Evolutionary conservation across 2,329 filamentous ascomycete genomes (phyloP).

Genomic region (Daldinia sp.): DNA sequence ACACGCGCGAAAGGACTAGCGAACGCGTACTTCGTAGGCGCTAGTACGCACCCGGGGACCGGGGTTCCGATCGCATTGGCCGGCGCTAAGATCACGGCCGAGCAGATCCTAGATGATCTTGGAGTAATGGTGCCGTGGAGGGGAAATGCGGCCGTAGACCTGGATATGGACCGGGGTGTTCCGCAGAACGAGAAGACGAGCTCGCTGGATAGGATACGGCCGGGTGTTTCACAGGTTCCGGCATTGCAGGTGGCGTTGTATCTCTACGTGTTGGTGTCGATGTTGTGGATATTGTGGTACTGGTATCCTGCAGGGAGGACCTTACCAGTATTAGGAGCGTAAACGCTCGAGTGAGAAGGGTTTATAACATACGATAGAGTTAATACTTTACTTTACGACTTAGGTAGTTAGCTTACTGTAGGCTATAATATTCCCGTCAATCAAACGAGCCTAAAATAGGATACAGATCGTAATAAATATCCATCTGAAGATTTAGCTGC

Average conservation of each 20-base stretch:
- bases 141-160: constrained; percentile 24
- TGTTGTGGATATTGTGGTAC: constrained; percentile 16
- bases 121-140: constrained; percentile 50
- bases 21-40: constrained; percentile 77
- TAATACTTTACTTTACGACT: background rate
- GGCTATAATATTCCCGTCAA: background rate
- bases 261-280: constrained; percentile 3
- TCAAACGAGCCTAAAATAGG: no score
- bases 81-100: constrained; percentile 70
- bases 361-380: background rate
- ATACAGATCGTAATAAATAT: background rate
- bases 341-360: background rate
- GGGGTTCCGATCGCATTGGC: constrained; percentile 80
- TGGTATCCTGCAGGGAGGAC: constrained; percentile 8
- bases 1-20: constrained; percentile 65
- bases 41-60: constrained; percentile 80
- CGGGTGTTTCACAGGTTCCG: background rate
- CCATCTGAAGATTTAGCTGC: background rate
- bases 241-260: background rate
- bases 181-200: constrained; percentile 33
- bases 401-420: background rate
- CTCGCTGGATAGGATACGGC: constrained; percentile 39
- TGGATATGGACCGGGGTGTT: constrained; percentile 30
- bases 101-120: constrained; percentile 58
- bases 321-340: background rate